Conservation (phyloP, 2,329 filamentous ascomycete genomes). For the Xylariaceae sp. region DNA sequence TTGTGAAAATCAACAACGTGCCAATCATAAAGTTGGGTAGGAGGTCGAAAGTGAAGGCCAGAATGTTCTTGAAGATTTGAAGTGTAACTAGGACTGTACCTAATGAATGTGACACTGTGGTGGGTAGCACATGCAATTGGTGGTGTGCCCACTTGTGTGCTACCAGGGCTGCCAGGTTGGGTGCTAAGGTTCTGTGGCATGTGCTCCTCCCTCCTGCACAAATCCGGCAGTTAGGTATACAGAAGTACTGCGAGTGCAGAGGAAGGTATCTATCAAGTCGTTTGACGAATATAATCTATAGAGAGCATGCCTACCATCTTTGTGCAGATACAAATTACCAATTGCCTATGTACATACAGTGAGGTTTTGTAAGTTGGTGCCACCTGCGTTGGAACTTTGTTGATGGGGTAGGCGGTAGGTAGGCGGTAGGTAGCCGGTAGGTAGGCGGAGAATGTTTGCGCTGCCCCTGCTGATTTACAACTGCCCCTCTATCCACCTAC, state of each 20-base stretch:
- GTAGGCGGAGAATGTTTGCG: not conserved
- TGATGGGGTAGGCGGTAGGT: not conserved
- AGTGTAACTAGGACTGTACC: not conserved
- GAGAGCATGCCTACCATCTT: not conserved
- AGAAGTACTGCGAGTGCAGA: not conserved
- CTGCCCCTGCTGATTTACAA: not conserved
- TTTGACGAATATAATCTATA: not conserved
- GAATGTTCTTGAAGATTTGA: no score
- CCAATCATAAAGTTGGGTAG: no score
- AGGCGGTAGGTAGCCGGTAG: no score
- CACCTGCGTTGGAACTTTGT: not conserved
- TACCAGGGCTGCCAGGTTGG: not conserved
- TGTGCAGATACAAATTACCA: not conserved
- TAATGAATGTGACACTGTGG: not conserved
- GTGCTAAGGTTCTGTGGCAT: not conserved
- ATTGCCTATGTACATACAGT: no score
- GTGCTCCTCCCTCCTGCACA: not conserved
- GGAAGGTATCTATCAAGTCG: not conserved
- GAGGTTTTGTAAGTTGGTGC: not conserved
- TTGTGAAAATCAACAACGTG: no score
- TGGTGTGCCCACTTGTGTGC: not conserved
- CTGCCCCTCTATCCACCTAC: slow-evolving; percentile 8
- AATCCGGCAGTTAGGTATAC: not conserved
- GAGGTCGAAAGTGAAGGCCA: no score
- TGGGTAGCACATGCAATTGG: not conserved